Evolutionary conservation across 345 rosid genomes (phyloP).

Genomic region (Brassica juncea): DNA sequence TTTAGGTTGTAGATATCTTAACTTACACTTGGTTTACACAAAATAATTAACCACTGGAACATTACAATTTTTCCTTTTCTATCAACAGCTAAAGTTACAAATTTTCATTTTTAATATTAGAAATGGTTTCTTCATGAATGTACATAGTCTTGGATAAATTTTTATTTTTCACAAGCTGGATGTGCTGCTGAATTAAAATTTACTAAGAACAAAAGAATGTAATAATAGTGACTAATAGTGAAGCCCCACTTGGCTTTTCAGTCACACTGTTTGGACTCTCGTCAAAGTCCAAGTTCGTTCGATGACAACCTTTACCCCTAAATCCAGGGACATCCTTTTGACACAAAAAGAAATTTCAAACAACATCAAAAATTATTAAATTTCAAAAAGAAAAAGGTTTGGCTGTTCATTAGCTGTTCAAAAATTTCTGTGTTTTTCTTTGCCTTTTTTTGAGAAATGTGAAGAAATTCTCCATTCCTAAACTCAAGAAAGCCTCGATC

Average conservation of each 20-base stretch:
- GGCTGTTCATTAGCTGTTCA: conserved; percentile 35
- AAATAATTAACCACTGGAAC: neutral
- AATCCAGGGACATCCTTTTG: conserved; percentile 58
- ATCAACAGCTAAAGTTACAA: neutral
- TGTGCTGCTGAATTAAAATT: neutral
- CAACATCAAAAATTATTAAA: conserved; percentile 14
- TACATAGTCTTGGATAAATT: neutral
- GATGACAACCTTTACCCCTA: conserved; percentile 53
- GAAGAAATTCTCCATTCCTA: conserved; percentile 33
- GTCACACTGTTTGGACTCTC: conserved; percentile 31
- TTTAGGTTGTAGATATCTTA: neutral
- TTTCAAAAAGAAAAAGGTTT: conserved; percentile 11
- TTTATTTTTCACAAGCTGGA: neutral
- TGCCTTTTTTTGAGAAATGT: conserved; percentile 32
- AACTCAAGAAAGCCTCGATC: conserved; percentile 46
- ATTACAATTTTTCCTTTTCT: neutral
- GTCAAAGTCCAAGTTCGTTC: conserved; percentile 69
- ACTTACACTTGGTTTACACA: neutral
- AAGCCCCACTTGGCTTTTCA: conserved; percentile 37
- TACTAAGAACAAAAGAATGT: neutral
- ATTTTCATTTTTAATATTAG: neutral
- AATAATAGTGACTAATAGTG: neutral
- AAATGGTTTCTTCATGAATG: neutral
- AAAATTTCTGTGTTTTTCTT: conserved; percentile 16
- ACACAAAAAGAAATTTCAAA: conserved; percentile 24